A percentile compares a stretch with the other conserved stretches of the same genome.
Conservation (phyloP, 225 moss, liverwort and hornwort genomes). For the Rhytidiadelphus loreus region DNA sequence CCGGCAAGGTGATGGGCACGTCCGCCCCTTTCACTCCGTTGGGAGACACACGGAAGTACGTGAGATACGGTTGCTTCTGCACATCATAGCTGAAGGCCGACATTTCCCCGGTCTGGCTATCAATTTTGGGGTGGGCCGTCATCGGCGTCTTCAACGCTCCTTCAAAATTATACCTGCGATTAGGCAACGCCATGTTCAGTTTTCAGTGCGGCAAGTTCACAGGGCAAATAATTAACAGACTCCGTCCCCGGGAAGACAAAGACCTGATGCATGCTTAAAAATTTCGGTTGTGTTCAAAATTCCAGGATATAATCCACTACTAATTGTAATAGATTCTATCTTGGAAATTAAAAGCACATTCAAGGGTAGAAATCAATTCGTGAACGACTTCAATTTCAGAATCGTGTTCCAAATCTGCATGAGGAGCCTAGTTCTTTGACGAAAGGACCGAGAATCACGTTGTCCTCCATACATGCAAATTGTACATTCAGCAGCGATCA, state of each 20-base stretch:
- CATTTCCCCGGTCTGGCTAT: slow-evolving; percentile 60
- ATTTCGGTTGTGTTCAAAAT: not conserved
- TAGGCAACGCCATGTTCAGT: not conserved
- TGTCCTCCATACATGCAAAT: not conserved
- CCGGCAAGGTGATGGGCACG: slow-evolving; percentile 54
- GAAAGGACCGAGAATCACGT: not conserved
- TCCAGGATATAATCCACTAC: not conserved
- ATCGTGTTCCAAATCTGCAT: not conserved
- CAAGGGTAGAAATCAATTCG: not conserved
- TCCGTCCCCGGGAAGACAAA: not conserved
- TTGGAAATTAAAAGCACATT: not conserved
- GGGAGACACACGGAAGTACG: slow-evolving; percentile 48
- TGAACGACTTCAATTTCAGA: not conserved
- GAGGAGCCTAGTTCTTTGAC: not conserved
- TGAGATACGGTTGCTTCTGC: slow-evolving; percentile 30
- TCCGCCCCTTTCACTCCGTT: slow-evolving; percentile 39
- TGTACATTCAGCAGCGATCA: not conserved
- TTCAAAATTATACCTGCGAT: slow-evolving; percentile 43
- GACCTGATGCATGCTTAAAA: not conserved
- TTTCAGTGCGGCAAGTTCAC: not conserved
- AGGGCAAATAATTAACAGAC: not conserved
- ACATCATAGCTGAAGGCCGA: slow-evolving; percentile 51
- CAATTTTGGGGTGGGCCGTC: slow-evolving; percentile 81
- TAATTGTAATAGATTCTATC: not conserved
- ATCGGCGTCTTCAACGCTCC: slow-evolving; percentile 48